Percentiles rank a stretch among this genome's conserved stretches.
These are phyloP conservation scores for Phaffia australis DNA, from an alignment of 768 basidiomycete species.

Conservation along the genomic window DNA sequence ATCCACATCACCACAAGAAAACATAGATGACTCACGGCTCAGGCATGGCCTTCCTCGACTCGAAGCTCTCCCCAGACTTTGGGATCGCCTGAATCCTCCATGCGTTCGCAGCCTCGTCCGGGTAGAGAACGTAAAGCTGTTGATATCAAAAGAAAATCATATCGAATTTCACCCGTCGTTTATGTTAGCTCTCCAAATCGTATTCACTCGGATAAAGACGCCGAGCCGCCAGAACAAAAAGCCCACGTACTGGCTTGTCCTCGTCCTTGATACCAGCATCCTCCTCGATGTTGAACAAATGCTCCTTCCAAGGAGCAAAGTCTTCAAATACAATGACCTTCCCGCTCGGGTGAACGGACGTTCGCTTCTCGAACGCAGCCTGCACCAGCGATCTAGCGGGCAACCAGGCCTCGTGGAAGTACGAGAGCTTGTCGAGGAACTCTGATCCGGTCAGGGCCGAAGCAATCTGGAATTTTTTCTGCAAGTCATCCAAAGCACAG, in stretches of 20 bases:
- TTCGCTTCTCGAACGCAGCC: constrained; percentile 50
- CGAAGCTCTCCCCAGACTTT: constrained; percentile 66
- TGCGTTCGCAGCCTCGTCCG: constrained; percentile 53
- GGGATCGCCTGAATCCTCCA: constrained; percentile 96
- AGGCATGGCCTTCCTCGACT: constrained; percentile 81
- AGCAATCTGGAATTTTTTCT: constrained; percentile 68
- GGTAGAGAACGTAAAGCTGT: constrained; percentile 70
- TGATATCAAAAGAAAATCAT: neutral
- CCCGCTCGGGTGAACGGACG: constrained; percentile 55
- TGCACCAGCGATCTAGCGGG: constrained; percentile 74
- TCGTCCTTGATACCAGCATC: constrained; percentile 18
- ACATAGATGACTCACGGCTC: constrained; percentile 44
- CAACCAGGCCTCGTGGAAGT: constrained; percentile 80
- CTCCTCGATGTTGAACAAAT: constrained; percentile 50
- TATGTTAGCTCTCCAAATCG: neutral
- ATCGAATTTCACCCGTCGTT: neutral
- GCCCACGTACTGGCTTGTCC: constrained; percentile 17
- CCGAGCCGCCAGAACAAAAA: neutral
- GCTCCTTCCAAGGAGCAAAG: constrained; percentile 70
- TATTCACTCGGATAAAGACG: neutral
- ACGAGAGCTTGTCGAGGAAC: constrained; percentile 65
- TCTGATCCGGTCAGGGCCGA: constrained; percentile 74
- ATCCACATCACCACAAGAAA: no score
- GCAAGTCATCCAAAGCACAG: neutral
- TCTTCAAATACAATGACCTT: constrained; percentile 67